Evolutionary conservation across 331 rosid species (phyloP).

Genomic region (Pyrus hybrid): DNA sequence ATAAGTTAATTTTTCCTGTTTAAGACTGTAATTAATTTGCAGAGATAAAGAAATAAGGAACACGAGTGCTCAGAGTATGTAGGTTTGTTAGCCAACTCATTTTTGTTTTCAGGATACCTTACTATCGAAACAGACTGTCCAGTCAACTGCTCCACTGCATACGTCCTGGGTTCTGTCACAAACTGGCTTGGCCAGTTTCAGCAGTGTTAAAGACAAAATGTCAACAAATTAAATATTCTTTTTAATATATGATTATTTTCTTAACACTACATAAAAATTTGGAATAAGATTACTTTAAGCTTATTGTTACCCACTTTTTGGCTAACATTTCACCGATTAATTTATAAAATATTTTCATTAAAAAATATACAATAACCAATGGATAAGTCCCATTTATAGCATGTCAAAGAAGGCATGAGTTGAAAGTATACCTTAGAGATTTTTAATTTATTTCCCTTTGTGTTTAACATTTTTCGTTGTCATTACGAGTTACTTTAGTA

Average conservation of each 20-base stretch:
- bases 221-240: neutral
- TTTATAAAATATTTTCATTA: neutral
- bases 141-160: neutral
- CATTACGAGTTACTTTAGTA: no score
- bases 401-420: no score
- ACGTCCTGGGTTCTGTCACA: neutral
- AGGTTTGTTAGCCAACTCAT: no score
- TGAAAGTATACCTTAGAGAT: no score
- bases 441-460: no score
- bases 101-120: neutral
- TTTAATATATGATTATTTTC: no score
- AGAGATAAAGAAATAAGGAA: no score
- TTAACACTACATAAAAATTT: neutral
- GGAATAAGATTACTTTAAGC: neutral
- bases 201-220: neutral
- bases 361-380: neutral
- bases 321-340: neutral
- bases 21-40: no score
- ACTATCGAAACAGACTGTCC: neutral
- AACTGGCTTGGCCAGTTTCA: neutral
- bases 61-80: neutral
- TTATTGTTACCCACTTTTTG: neutral
- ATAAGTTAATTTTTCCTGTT: no score
- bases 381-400: no score
- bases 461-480: no score